Evolutionary conservation across 176 grass and related monocot species (phyloP).

Genomic region (Phoenix dactylifera): DNA sequence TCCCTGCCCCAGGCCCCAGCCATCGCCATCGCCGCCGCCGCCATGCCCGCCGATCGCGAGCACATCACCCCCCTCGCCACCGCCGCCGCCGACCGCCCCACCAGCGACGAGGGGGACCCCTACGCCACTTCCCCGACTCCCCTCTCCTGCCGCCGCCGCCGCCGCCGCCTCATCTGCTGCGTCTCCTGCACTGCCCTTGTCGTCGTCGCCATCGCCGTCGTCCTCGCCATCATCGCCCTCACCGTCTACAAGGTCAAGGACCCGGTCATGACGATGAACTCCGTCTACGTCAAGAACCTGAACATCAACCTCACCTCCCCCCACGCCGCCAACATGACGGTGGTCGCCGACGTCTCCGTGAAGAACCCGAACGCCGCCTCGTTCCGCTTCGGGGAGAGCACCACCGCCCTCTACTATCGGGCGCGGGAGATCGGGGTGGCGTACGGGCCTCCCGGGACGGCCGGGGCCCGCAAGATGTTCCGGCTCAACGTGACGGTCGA

Average conservation of each 20-base stretch:
- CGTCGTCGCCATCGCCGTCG: background rate
- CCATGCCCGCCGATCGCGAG: too few relatives aligned
- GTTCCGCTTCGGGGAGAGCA: conserved; percentile 34
- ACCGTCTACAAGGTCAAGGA: conserved; percentile 56
- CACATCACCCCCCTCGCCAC: too few relatives aligned
- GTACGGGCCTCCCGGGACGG: conserved; percentile 28
- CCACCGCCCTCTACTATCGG: conserved; percentile 56
- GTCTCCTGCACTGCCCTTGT: background rate
- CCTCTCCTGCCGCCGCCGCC: conserved; percentile 7
- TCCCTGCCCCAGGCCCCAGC: too few relatives aligned
- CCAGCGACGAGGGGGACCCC: too few relatives aligned
- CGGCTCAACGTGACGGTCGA: conserved; percentile 50
- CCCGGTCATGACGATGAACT: conserved; percentile 71
- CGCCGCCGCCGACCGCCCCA: too few relatives aligned
- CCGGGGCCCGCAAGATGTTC: conserved; percentile 32
- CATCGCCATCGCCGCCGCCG: too few relatives aligned
- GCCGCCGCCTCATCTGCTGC: conserved; percentile 16
- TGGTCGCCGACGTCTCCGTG: conserved; percentile 57
- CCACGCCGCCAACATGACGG: conserved; percentile 21
- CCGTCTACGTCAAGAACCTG: conserved; percentile 31
- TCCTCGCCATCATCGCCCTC: conserved; percentile 15
- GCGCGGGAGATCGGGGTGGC: conserved; percentile 29
- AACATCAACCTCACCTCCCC: background rate
- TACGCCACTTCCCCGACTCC: too few relatives aligned
- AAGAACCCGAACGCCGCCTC: conserved; percentile 69